Evolutionary conservation across 495 filamentous ascomycete genomes (phyloP).

Genomic region (Penicilliopsis zonata): DNA sequence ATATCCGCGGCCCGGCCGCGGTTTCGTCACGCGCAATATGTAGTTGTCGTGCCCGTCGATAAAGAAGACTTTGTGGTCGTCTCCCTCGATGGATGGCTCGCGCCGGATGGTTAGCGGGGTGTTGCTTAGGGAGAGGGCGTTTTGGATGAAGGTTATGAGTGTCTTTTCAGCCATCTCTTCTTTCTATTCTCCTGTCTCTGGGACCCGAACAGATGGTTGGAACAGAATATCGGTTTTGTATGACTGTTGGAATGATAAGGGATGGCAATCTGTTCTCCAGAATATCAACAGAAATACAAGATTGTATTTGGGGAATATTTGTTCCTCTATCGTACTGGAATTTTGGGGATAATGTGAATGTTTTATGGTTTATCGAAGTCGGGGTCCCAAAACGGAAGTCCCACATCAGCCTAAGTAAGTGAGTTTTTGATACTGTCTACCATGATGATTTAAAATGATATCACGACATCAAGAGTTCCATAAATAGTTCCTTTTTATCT

Average conservation of each 20-base stretch:
- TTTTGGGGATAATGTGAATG: too few species aligned
- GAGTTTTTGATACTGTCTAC: neutral
- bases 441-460: neutral
- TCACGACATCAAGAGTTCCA: neutral
- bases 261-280: too few species aligned
- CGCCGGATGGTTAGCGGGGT: neutral
- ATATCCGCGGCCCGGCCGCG: neutral
- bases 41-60: neutral
- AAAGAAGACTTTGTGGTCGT: neutral
- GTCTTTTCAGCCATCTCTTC: neutral
- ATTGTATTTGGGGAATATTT: too few species aligned
- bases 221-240: too few species aligned
- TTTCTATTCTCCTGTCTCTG: too few species aligned
- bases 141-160: neutral
- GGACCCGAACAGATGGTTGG: too few species aligned
- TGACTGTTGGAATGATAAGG: too few species aligned
- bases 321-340: too few species aligned
- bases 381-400: neutral
- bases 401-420: neutral
- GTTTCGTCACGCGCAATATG: neutral
- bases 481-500: neutral
- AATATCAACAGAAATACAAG: too few species aligned
- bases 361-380: neutral
- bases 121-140: neutral
- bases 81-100: neutral